Evolutionary conservation across 495 filamentous ascomycete genomes (phyloP).

Genomic region (Venustampulla echinocandica): DNA sequence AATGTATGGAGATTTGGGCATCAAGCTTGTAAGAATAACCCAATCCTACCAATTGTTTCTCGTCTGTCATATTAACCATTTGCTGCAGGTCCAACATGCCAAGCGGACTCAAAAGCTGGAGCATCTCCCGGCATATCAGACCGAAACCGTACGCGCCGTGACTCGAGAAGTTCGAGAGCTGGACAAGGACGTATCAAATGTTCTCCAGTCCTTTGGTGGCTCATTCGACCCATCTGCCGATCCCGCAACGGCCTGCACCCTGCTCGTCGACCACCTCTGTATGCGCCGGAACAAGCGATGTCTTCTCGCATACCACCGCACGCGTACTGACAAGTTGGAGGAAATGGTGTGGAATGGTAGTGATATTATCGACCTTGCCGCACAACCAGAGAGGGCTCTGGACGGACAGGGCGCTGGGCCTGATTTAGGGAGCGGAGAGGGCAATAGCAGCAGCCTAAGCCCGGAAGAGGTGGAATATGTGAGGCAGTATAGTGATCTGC

Average conservation of each 20-base stretch:
- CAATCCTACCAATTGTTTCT: too few relatives aligned
- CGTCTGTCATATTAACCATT: background rate
- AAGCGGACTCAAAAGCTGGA: constrained; percentile 86
- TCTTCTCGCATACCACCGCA: constrained; percentile 87
- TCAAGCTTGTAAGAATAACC: constrained; percentile 81
- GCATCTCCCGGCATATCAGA: constrained; percentile 87
- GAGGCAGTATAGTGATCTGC: constrained; percentile 78
- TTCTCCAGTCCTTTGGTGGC: constrained; percentile 73
- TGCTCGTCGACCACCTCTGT: constrained; percentile 88
- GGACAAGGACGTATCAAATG: constrained; percentile 74
- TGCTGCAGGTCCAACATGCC: constrained; percentile 79
- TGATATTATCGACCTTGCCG: constrained; percentile 55
- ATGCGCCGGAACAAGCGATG: constrained; percentile 97
- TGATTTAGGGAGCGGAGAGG: constrained; percentile 38
- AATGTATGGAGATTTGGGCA: constrained; percentile 90
- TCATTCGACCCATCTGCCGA: constrained; percentile 80
- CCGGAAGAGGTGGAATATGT: constrained; percentile 98
- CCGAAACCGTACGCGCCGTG: constrained; percentile 80
- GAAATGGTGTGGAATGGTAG: constrained; percentile 87
- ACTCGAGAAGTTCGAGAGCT: constrained; percentile 91
- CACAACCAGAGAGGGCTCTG: constrained; percentile 34
- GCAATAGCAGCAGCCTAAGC: constrained; percentile 66
- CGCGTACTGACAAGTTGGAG: constrained; percentile 83
- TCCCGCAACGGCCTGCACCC: constrained; percentile 73
- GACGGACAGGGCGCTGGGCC: constrained; percentile 24